Evolutionary conservation across 2,329 filamentous ascomycete species (phyloP).

Genomic region (Cercospora zeae-maydis): DNA sequence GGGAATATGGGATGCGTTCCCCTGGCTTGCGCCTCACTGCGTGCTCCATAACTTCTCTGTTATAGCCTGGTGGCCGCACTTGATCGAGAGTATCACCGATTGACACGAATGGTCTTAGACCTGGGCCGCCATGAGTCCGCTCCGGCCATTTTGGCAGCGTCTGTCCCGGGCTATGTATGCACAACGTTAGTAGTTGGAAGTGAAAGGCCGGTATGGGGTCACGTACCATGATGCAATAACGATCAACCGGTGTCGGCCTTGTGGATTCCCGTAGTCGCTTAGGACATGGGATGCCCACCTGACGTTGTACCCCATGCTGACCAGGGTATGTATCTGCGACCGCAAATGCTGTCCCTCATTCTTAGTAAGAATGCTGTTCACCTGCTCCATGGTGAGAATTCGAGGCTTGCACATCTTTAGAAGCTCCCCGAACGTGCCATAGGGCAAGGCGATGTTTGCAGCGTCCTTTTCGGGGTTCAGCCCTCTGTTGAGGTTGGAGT

Average conservation of each 20-base stretch:
- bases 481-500: conserved; percentile 56
- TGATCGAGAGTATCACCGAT: background rate
- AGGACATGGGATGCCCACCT: conserved; percentile 61
- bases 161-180: conserved; percentile 63
- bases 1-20: background rate
- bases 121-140: conserved; percentile 30
- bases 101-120: conserved; percentile 29
- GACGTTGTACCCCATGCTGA: conserved; percentile 63
- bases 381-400: conserved; percentile 75
- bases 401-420: conserved; percentile 60
- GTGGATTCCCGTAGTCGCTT: conserved; percentile 50
- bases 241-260: conserved; percentile 49
- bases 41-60: background rate
- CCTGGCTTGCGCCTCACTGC: background rate
- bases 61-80: background rate
- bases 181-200: background rate
- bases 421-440: conserved; percentile 43
- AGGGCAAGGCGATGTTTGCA: conserved; percentile 59
- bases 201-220: background rate
- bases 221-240: conserved; percentile 54
- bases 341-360: conserved; percentile 28
- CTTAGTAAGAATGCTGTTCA: conserved; percentile 52
- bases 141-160: conserved; percentile 61
- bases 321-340: conserved; percentile 61
- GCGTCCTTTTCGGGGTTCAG: conserved; percentile 56